phyloP scores from a whole-genome alignment of 2,329 filamentous ascomycete genomes.

The Myriosclerotinia scirpicola region DNA sequence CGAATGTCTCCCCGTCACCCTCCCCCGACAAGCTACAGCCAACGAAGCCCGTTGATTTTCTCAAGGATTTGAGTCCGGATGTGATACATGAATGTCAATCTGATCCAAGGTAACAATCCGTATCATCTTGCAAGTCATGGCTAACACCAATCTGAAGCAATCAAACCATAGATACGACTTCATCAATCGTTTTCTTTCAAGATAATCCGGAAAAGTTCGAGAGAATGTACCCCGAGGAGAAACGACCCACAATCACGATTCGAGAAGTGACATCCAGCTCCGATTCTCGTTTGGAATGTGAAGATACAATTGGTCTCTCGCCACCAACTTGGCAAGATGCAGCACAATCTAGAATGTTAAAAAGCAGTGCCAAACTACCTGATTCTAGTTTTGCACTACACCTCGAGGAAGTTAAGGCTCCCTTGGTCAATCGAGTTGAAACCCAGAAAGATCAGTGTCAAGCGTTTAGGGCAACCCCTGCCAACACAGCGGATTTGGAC shows the following conservation, averaged over 20 bases:
- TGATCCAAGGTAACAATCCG: not conserved
- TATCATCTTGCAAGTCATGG: not conserved
- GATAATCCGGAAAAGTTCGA: not conserved
- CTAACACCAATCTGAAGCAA: not conserved
- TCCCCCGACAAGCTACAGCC: conserved; percentile 23
- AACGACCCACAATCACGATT: conserved; percentile 9
- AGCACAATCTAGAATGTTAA: not conserved
- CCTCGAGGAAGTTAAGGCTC: not conserved
- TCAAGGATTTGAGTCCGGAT: conserved; percentile 22
- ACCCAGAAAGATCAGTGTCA: conserved; percentile 23
- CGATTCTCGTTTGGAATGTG: not conserved
- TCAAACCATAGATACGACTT: not conserved
- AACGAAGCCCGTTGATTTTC: conserved; percentile 26
- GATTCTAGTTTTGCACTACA: not conserved
- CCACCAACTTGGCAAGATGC: conserved; percentile 9
- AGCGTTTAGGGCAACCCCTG: not conserved
- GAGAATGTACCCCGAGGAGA: not conserved
- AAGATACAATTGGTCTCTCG: conserved; percentile 11
- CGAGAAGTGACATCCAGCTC: not conserved
- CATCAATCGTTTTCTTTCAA: not conserved
- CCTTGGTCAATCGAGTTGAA: conserved; percentile 22
- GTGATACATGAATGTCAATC: not conserved
- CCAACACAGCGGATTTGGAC: not conserved
- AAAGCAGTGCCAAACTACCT: conserved; percentile 12
- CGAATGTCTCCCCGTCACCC: conserved; percentile 15